Conservation (phyloP, 2,329 filamentous ascomycete species). For the Aurifilum marmelostoma region DNA sequence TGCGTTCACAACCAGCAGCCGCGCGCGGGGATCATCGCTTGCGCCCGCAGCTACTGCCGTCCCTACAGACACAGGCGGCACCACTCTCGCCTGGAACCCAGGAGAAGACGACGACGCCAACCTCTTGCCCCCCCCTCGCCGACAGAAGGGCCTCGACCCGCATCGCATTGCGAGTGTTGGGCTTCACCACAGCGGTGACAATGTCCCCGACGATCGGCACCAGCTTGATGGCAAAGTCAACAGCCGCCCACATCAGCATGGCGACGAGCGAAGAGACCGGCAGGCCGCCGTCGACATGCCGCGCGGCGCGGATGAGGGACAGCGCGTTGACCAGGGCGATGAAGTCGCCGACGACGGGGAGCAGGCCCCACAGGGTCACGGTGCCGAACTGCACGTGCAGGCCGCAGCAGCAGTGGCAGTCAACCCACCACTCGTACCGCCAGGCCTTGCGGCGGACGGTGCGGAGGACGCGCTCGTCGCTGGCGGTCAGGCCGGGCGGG, state of each 20-base stretch:
- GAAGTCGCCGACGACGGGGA: constrained; percentile 27
- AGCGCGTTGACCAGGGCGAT: constrained; percentile 26
- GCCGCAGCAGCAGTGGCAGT: constrained; percentile 30
- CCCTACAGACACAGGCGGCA: not conserved
- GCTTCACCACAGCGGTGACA: constrained; percentile 26
- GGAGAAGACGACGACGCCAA: not conserved
- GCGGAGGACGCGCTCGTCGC: constrained; percentile 24
- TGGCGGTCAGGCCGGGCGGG: constrained; percentile 21
- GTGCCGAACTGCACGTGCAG: constrained; percentile 28
- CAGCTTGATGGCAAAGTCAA: constrained; percentile 28
- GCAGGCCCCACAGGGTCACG: constrained; percentile 25
- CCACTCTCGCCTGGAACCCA: not conserved
- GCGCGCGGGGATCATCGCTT: not conserved
- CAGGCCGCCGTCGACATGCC: constrained; percentile 24
- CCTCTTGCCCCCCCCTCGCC: constrained; percentile 16
- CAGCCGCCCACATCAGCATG: constrained; percentile 24
- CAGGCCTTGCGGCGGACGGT: constrained; percentile 27
- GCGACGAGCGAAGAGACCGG: constrained; percentile 11
- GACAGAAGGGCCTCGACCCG: constrained; percentile 20
- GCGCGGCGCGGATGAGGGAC: constrained; percentile 25
- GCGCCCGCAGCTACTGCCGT: constrained; percentile 2
- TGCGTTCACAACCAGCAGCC: constrained; percentile 23
- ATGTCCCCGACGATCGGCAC: constrained; percentile 25
- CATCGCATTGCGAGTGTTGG: constrained; percentile 27
- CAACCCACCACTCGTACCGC: constrained; percentile 29